Evolutionary conservation across 2,329 filamentous ascomycete genomes (phyloP).

Genomic region (Cladosporium sp.): DNA sequence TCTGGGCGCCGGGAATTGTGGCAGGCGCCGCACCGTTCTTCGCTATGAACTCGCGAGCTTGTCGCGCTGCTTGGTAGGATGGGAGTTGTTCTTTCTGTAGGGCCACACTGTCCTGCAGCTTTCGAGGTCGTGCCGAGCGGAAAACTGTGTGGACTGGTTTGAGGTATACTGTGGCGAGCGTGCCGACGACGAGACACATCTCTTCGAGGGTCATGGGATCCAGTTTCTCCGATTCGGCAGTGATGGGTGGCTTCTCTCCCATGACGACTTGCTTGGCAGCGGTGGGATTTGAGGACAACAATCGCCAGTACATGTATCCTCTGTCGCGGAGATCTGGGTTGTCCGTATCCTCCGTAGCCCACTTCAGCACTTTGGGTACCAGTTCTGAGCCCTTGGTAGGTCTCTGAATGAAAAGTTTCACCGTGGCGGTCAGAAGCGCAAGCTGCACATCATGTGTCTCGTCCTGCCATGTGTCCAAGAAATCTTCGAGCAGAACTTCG

Average conservation of each 20-base stretch:
- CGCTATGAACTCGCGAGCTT: slow-evolving; percentile 22
- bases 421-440: slow-evolving; percentile 88
- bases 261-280: slow-evolving; percentile 86
- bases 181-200: slow-evolving; percentile 94
- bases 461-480: slow-evolving; percentile 87
- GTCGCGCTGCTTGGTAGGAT: slow-evolving; percentile 45
- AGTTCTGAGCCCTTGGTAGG: slow-evolving; percentile 91
- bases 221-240: slow-evolving; percentile 89
- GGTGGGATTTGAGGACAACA: slow-evolving; percentile 86
- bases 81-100: slow-evolving; percentile 70
- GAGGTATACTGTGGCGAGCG: slow-evolving; percentile 92
- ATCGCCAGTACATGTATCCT: slow-evolving; percentile 99
- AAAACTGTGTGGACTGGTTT: slow-evolving; percentile 98
- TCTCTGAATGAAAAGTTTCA: slow-evolving; percentile 95
- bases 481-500: slow-evolving; percentile 89
- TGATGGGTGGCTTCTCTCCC: slow-evolving; percentile 95
- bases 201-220: slow-evolving; percentile 90
- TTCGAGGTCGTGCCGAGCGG: slow-evolving; percentile 75
- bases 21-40: slow-evolving; percentile 51
- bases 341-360: slow-evolving; percentile 99
- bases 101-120: slow-evolving; percentile 76
- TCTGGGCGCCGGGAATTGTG: slow-evolving; percentile 15
- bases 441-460: slow-evolving; percentile 95
- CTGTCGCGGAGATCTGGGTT: slow-evolving; percentile 94
- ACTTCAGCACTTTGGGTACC: slow-evolving; percentile 92